Evolutionary conservation across 176 grass and related monocot species (phyloP), one percentile per base, ranked within the genome.

Genomic region (Triticum dicoccoides): DNA sequence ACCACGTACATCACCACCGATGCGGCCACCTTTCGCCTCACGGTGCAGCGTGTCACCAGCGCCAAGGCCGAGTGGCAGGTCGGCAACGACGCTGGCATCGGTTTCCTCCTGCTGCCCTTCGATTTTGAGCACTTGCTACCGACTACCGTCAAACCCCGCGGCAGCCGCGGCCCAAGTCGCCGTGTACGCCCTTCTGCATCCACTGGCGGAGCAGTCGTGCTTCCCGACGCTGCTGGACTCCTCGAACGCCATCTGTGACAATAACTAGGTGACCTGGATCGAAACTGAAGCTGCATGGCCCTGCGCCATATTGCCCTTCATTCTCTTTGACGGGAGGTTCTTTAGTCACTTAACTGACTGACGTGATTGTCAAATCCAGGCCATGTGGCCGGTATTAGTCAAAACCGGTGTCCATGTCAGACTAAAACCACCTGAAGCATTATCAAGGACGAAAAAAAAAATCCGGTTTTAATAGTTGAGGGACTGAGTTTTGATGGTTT

Each of bases 1-100:
- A 98, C 91, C 51, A 94, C 96, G 78, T 98, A 95, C 91, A 98
- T 98, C 90, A 95, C 81, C 88, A 91, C 93, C 21, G 96, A 98
- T 85, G 87, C 82, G 29, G 73, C 93, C 59, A 94, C 88, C 64
- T 98, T 98, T 88, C 87, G 86, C 64, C 59, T 91, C 86, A 98
- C 95, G 96, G 93, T 98, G 64, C 91, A 98, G 91, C 91, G 85
- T n/a, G 84, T 98, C 63, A 98, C 96, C 6, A 93, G 93, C 47
- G 80, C 90, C 69, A 86, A 81, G 39, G 52, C 58, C 11, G 83
- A 84, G 35, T 37, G 35, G 65, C 64, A 74, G 58, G 18, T 13
- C 37, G 61, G 15, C 66, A 59, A 14, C 32, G 42, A 12, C 20
- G 65, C 85, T 27, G 49, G 42, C 25, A 34, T 79, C 49, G 27